phyloP scores from a whole-genome alignment of 805 yeast species.

The Hanseniaspora meyeri region DNA sequence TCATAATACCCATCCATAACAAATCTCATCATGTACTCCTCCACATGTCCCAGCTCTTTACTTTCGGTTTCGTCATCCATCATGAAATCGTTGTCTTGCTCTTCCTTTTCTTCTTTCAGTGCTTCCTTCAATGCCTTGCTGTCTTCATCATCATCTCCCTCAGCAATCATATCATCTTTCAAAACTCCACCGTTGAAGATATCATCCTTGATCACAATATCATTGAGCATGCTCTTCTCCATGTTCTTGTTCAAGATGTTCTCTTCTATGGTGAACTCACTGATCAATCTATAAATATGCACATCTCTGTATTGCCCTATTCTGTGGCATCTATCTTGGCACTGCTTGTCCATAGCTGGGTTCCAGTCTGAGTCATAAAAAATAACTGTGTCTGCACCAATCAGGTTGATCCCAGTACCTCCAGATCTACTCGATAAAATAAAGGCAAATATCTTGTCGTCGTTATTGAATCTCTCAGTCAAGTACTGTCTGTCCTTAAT shows the following conservation, averaged over 20 bases:
- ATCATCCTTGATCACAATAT: constrained; percentile 93
- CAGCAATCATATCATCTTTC: constrained; percentile 58
- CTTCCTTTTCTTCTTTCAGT: constrained; percentile 60
- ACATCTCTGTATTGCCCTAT: constrained; percentile 98
- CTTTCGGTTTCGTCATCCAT: constrained; percentile 56
- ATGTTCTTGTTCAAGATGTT: constrained; percentile 88
- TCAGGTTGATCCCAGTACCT: constrained; percentile 91
- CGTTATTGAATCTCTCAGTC: constrained; percentile 86
- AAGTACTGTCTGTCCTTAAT: constrained; percentile 91
- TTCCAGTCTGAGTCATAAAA: constrained; percentile 99
- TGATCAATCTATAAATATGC: constrained; percentile 89
- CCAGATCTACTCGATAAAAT: constrained; percentile 94
- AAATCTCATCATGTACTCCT: constrained; percentile 88
- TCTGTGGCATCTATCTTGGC: constrained; percentile 98
- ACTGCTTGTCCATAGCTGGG: constrained; percentile 98
- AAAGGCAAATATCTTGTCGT: constrained; percentile 74
- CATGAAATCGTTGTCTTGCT: constrained; percentile 52
- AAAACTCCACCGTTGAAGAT: constrained; percentile 96
- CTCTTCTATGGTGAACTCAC: constrained; percentile 91
- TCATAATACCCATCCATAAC: constrained; percentile 60
- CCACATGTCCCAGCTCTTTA: constrained; percentile 52
- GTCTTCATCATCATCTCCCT: constrained; percentile 79
- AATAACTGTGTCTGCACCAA: constrained; percentile 97
- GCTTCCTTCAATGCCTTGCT: constrained; percentile 72
- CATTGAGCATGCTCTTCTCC: constrained; percentile 85